Conservation (phyloP, 768 basidiomycete species). For the Naganishia onofrii region DNA sequence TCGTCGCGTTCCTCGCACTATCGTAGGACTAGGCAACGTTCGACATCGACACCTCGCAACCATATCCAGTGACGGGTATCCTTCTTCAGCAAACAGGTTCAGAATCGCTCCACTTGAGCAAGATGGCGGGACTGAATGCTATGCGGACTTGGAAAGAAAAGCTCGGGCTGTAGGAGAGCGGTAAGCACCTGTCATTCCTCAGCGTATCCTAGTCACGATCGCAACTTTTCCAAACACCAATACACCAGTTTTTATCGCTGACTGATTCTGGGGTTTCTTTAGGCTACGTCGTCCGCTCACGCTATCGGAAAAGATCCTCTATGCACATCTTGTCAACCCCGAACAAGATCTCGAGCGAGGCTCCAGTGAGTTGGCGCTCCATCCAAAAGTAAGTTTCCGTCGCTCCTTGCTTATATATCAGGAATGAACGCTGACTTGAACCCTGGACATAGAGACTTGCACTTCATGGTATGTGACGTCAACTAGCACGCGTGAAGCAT, state of each 20-base stretch:
- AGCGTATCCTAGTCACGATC: not conserved
- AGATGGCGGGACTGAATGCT: not conserved
- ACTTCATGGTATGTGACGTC: conserved; percentile 74
- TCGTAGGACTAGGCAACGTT: not conserved
- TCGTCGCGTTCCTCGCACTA: not conserved
- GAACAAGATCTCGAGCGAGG: conserved; percentile 57
- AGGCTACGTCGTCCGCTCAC: conserved; percentile 57
- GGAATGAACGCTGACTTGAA: conserved; percentile 58
- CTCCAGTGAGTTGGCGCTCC: conserved; percentile 53
- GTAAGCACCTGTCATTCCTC: not conserved
- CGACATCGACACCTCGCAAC: conserved; percentile 1
- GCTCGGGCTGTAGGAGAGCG: not conserved
- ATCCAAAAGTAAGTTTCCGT: conserved; percentile 72
- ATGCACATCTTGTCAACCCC: conserved; percentile 82
- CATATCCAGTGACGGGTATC: not conserved
- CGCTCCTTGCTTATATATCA: not conserved
- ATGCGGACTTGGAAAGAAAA: not conserved
- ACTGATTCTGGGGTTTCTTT: not conserved
- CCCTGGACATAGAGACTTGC: conserved; percentile 83
- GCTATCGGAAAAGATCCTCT: conserved; percentile 93
- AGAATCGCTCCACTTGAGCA: not conserved
- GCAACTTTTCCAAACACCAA: not conserved
- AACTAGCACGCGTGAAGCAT: not conserved
- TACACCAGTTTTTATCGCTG: not conserved
- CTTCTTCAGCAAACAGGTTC: not conserved